Conservation (phyloP, 495 filamentous ascomycete genomes). For the Tuber magnatum region DNA sequence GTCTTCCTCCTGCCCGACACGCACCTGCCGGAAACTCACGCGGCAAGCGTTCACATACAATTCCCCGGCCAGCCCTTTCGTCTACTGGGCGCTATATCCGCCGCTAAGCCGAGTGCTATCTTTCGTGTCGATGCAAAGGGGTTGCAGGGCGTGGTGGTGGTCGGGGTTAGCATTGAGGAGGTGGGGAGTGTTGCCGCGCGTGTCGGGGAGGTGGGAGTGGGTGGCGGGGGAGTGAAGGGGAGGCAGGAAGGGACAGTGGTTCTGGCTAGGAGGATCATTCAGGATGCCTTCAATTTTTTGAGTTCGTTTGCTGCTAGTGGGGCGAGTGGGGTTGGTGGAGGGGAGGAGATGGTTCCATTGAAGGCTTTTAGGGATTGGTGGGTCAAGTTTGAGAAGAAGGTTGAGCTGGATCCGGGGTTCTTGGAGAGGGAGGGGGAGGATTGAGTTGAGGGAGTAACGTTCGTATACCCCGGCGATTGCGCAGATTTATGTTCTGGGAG, state of each 20-base stretch:
- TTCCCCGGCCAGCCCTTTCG: constrained; percentile 57
- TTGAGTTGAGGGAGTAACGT: not conserved
- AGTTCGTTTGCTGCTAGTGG: constrained; percentile 65
- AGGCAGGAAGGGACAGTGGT: constrained; percentile 54
- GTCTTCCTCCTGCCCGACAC: constrained; percentile 83
- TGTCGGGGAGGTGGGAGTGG: constrained; percentile 46
- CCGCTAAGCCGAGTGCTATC: constrained; percentile 81
- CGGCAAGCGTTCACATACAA: constrained; percentile 82
- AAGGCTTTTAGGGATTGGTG: constrained; percentile 95
- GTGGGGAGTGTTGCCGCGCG: constrained; percentile 61
- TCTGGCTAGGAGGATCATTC: constrained; percentile 85
- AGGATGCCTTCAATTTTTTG: constrained; percentile 95
- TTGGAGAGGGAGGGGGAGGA: constrained; percentile 68
- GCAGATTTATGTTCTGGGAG: not conserved
- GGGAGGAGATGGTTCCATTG: constrained; percentile 77
- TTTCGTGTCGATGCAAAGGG: constrained; percentile 46
- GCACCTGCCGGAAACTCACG: constrained; percentile 63
- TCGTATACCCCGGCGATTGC: not conserved
- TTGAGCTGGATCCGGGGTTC: constrained; percentile 80
- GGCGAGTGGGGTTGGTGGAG: no score
- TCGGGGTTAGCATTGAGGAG: constrained; percentile 81
- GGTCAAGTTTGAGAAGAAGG: constrained; percentile 84
- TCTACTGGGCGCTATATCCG: constrained; percentile 79
- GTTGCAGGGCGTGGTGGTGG: constrained; percentile 48
- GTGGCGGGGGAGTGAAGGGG: constrained; percentile 28